Conservation (phyloP, 306 rosid genomes). For the Rosa rugosa region DNA sequence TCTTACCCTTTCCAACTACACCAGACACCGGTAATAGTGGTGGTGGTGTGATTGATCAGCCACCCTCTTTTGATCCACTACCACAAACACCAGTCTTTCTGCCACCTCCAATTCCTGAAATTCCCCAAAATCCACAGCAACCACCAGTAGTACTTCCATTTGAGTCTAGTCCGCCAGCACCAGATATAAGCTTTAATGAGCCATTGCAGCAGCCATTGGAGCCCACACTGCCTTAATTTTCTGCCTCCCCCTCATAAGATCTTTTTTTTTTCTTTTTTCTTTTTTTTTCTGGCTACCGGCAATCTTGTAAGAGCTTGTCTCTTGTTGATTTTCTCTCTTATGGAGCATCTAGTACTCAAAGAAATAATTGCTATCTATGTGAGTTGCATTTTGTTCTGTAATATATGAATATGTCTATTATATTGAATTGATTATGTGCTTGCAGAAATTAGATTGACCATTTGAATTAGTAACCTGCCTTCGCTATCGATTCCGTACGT, state of each 20-base stretch:
- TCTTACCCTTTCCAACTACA: conserved; percentile 37
- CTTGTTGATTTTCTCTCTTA: not conserved
- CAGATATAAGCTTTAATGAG: conserved; percentile 26
- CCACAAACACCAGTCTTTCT: conserved; percentile 38
- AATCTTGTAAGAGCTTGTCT: not conserved
- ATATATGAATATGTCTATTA: not conserved
- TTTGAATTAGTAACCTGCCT: not conserved
- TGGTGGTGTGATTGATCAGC: conserved; percentile 20
- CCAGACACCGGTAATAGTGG: conserved; percentile 24
- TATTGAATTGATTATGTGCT: not conserved
- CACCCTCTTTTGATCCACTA: conserved; percentile 30
- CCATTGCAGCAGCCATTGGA: conserved; percentile 30
- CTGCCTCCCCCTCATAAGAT: not conserved
- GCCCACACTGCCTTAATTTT: conserved; percentile 28
- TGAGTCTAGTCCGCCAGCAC: conserved; percentile 36
- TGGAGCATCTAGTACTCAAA: not conserved
- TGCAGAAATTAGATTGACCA: not conserved
- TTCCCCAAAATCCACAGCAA: conserved; percentile 37
- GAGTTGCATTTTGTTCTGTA: not conserved
- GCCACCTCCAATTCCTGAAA: conserved; percentile 51
- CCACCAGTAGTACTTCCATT: conserved; percentile 34
- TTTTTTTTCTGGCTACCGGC: not conserved
- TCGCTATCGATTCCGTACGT: too few relatives aligned
- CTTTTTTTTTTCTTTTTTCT: not conserved
- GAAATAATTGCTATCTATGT: not conserved